phyloP scores from a whole-genome alignment of 345 rosid species.

The Corchorus capsularis region DNA sequence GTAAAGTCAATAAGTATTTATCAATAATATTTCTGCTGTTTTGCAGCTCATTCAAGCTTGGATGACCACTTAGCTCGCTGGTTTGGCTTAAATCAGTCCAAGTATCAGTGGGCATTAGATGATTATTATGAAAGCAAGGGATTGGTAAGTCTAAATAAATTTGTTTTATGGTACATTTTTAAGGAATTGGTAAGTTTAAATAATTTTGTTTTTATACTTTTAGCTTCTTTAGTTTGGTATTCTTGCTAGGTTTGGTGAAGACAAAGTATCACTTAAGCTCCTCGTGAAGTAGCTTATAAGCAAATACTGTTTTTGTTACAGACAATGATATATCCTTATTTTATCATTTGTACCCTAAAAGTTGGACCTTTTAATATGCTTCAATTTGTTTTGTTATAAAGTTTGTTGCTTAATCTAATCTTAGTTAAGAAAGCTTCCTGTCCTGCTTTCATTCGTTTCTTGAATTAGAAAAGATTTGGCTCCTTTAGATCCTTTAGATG shows the following conservation, averaged over 20 bases:
- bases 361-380: neutral
- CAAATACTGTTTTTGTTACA: conserved; percentile 12
- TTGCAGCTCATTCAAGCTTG: conserved; percentile 90
- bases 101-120: conserved; percentile 98
- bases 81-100: conserved; percentile 97
- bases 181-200: neutral
- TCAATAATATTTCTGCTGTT: neutral
- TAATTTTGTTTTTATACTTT: neutral
- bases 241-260: conserved; percentile 24
- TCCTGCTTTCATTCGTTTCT: no score
- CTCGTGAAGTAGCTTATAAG: conserved; percentile 34
- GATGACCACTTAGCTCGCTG: conserved; percentile 98
- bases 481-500: no score
- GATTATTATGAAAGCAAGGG: conserved; percentile 87
- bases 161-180: neutral
- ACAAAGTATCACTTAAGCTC: conserved; percentile 16
- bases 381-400: neutral
- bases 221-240: conserved; percentile 7
- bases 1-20: neutral
- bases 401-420: neutral
- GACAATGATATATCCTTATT: neutral
- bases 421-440: neutral
- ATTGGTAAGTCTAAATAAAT: conserved; percentile 49
- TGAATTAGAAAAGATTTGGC: no score
- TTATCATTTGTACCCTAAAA: neutral